A percentile compares a stretch with the other conserved stretches of the same genome.
Conservation (phyloP, 768 basidiomycete species). For the Xerocomellus intermedius region DNA sequence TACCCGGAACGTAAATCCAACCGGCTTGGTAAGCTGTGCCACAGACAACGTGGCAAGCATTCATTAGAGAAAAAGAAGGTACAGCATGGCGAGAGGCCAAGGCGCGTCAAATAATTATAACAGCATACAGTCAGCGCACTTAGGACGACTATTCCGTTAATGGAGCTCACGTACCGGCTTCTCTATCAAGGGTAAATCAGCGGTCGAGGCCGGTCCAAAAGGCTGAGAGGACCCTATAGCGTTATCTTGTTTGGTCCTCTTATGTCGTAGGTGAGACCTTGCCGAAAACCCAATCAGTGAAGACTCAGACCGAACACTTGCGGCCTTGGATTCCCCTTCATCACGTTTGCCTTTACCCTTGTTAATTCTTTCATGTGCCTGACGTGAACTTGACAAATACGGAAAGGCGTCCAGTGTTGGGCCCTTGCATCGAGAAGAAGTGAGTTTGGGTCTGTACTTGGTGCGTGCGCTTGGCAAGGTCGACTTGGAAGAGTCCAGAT, state of each 20-base stretch:
- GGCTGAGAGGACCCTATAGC: not conserved
- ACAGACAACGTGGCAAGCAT: slow-evolving; percentile 23
- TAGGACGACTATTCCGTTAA: slow-evolving; percentile 22
- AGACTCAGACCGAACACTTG: not conserved
- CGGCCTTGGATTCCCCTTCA: slow-evolving; percentile 1
- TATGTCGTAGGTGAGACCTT: not conserved
- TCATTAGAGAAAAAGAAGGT: slow-evolving; percentile 14
- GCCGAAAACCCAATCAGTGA: slow-evolving; percentile 4
- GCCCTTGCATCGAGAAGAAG: slow-evolving; percentile 13
- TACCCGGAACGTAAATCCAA: slow-evolving; percentile 52
- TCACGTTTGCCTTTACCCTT: slow-evolving; percentile 14
- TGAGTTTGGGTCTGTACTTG: slow-evolving; percentile 27
- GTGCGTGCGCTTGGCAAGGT: slow-evolving; percentile 28
- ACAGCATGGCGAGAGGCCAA: slow-evolving; percentile 12
- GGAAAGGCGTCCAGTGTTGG: slow-evolving; percentile 20
- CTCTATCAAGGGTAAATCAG: slow-evolving; percentile 25
- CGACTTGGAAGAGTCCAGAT: slow-evolving; percentile 2
- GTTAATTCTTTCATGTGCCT: slow-evolving; percentile 6
- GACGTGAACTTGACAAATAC: slow-evolving; percentile 16
- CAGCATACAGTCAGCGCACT: slow-evolving; percentile 26
- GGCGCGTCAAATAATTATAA: slow-evolving; percentile 8
- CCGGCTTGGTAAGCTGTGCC: slow-evolving; percentile 43
- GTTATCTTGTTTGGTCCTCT: not conserved
- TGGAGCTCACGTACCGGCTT: slow-evolving; percentile 30
- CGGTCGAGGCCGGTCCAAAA: slow-evolving; percentile 20